A percentile compares a stretch with the other conserved stretches of the same genome.
Evolutionary conservation across 768 basidiomycete species (phyloP).

Genomic region (Suillus weaverae): DNA sequence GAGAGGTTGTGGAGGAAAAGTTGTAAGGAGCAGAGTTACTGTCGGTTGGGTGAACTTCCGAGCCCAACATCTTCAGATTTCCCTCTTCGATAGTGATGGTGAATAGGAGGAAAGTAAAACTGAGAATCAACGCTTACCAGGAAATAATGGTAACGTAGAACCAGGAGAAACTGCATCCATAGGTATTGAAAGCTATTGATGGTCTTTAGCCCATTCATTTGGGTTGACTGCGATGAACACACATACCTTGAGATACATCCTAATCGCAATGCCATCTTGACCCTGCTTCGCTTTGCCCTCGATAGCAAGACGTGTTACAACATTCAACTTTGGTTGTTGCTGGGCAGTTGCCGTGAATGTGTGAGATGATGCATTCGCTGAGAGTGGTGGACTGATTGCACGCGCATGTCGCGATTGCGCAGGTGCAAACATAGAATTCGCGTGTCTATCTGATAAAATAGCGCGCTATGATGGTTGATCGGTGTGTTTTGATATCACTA

Average conservation of each 20-base stretch:
- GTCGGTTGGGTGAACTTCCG: conserved; percentile 78
- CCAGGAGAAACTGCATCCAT: conserved; percentile 66
- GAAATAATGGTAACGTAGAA: conserved; percentile 68
- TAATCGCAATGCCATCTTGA: conserved; percentile 64
- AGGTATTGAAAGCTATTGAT: conserved; percentile 61
- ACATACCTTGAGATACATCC: conserved; percentile 81
- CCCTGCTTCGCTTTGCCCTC: conserved; percentile 71
- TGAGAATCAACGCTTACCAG: conserved; percentile 45
- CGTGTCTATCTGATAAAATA: not conserved
- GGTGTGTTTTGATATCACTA: not conserved
- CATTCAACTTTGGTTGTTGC: conserved; percentile 53
- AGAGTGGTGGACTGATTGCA: conserved; percentile 32
- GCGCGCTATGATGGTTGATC: conserved; percentile 4
- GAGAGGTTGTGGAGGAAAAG: conserved; percentile 63
- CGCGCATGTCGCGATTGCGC: conserved; percentile 30
- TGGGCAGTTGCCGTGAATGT: conserved; percentile 43
- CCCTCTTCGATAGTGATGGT: conserved; percentile 53
- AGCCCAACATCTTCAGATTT: conserved; percentile 70
- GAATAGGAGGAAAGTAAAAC: not conserved
- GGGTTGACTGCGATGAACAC: conserved; percentile 13
- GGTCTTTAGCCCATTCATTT: not conserved
- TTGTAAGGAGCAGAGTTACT: conserved; percentile 69
- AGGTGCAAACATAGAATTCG: conserved; percentile 17
- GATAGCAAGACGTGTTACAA: conserved; percentile 72
- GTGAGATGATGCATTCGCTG: conserved; percentile 40